These are phyloP conservation scores for Pigoraptor vietnamica DNA, from an alignment of 78 protist genomes.

Conservation along the genomic window DNA sequence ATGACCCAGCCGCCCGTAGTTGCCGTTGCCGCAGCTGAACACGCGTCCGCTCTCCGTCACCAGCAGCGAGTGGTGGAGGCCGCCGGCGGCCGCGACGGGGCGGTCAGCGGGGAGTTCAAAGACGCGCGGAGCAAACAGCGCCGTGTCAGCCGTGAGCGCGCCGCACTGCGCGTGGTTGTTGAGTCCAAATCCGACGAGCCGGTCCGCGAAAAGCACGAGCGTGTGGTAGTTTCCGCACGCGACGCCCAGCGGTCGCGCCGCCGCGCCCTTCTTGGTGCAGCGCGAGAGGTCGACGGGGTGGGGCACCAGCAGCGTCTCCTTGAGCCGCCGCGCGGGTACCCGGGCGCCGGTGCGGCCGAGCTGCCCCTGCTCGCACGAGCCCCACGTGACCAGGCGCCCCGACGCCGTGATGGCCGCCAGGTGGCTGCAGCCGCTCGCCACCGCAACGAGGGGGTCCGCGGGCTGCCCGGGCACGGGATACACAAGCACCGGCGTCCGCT, in stretches of 20 bases:
- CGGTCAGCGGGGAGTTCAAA: neutral
- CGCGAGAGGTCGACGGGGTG: neutral
- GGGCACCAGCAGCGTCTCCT: conserved; percentile 2
- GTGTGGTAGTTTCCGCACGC: conserved; percentile 18
- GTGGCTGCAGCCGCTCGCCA: conserved; percentile 10
- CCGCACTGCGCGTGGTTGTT: conserved; percentile 1
- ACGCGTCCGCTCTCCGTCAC: neutral
- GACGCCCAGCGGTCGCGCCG: neutral
- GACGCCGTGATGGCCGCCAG: neutral
- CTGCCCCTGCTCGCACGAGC: conserved; percentile 32
- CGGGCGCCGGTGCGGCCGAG: conserved; percentile 15
- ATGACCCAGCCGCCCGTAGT: conserved; percentile 26
- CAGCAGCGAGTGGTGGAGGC: conserved; percentile 22
- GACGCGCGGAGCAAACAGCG: neutral
- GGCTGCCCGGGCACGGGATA: neutral
- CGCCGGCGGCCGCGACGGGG: neutral
- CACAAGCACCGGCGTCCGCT: neutral
- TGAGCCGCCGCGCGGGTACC: neutral
- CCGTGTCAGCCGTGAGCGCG: neutral
- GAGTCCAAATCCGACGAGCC: neutral
- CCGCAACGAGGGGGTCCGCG: neutral
- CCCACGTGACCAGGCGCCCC: conserved; percentile 9
- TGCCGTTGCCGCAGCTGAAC: conserved; percentile 16
- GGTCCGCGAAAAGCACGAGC: neutral
- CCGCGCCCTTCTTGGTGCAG: neutral